Evolutionary conservation across 208 protist species (phyloP).

Genomic region (Trypanosoma avium): DNA sequence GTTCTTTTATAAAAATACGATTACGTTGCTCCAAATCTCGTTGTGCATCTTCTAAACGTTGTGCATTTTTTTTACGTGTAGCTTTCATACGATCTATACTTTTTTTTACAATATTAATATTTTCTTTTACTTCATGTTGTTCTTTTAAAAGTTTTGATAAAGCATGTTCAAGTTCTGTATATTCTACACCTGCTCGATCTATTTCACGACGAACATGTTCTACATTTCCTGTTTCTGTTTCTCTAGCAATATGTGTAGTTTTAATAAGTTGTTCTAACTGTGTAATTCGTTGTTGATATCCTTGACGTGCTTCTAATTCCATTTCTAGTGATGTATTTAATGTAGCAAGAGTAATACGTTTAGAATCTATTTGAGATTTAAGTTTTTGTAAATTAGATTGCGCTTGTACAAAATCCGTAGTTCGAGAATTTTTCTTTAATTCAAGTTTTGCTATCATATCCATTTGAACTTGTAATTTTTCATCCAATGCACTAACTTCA

Average conservation of each 20-base stretch:
- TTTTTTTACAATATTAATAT: constrained; percentile 33
- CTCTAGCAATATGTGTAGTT: constrained; percentile 47
- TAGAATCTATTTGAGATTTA: constrained; percentile 65
- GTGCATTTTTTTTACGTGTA: constrained; percentile 29
- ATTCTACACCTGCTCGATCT: constrained; percentile 56
- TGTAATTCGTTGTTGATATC: constrained; percentile 62
- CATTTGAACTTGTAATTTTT: constrained; percentile 64
- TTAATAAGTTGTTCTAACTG: constrained; percentile 81
- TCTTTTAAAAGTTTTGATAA: constrained; percentile 48
- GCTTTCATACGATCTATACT: constrained; percentile 32
- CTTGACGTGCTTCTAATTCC: constrained; percentile 71
- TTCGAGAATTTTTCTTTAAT: constrained; percentile 70
- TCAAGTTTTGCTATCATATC: constrained; percentile 75
- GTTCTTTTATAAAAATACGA: constrained; percentile 84
- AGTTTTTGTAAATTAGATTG: constrained; percentile 64
- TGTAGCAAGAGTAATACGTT: constrained; percentile 85
- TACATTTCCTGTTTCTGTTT: constrained; percentile 60
- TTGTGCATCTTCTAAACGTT: constrained; percentile 63
- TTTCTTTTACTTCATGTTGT: constrained; percentile 43
- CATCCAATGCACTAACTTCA: constrained; percentile 62
- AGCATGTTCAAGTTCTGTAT: constrained; percentile 47
- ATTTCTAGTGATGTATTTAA: constrained; percentile 81
- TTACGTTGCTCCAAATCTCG: constrained; percentile 78
- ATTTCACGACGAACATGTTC: constrained; percentile 71
- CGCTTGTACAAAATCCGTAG: constrained; percentile 61